Evolutionary conservation across 345 rosid genomes (phyloP), one percentile per base, ranked within the genome.

Genomic region (Gossypium sturtianum): DNA sequence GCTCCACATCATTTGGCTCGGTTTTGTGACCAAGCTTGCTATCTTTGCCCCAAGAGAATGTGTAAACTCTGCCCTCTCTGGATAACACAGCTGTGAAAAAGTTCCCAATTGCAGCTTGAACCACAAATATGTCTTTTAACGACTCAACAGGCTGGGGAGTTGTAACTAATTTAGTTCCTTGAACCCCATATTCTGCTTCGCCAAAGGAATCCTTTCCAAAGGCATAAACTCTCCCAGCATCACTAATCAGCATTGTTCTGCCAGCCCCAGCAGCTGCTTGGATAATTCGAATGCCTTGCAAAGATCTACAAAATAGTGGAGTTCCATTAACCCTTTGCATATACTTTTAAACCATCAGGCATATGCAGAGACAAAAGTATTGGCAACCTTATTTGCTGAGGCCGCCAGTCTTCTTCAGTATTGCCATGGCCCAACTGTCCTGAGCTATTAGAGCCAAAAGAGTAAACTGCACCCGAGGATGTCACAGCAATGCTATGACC

Each of bases 371-470:
- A 77, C 80, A 70, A 75, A 79, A 78, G 74, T 49, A 71, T 73
- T 76, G 75, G 75, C 83, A 85, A 95, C 99, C 98, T 95, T 92
- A 95, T 81, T 74, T 75, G 90, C 75, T 64, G 90, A 82, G 99
- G 98, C 70, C 88, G 87, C 84, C 88, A 93, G 72, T 89, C 90
- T 85, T 95, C 98, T 74, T 93, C 89, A 59, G 89, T 87, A 58
- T 83, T 87, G 77, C 98, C 98, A 16, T 87, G 95, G 53, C 99
- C 98, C 41, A 95, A 93, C 80, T 95, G 98, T 80, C 99, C 99
- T 2, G 88, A 87, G 83, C 83, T 80, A 71, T 95, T 95, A 48
- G 85, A 86, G 65, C 99, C 99, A 63, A 95, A 93, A 7, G 98
- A 86, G 81, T 91, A 90, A 62, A 85, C 99, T n/a, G 57, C 83